Evolutionary conservation across 1,139 yeast species (phyloP), one percentile per base, ranked within the genome.

Genomic region (Geotrichum bryndzae): DNA sequence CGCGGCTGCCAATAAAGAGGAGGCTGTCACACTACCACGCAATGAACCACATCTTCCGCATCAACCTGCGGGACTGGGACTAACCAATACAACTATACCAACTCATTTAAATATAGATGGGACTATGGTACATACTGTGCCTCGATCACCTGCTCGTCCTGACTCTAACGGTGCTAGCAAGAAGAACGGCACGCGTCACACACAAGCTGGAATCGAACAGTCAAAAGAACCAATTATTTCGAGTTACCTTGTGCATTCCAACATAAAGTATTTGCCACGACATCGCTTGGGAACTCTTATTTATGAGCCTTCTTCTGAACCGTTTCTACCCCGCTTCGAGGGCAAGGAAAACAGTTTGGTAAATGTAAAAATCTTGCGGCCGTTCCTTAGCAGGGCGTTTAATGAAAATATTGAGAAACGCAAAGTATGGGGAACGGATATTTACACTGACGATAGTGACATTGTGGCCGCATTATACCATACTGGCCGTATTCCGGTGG

Each of bases 401-500:
- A 79, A 80, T 62, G 75, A 74, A 41, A 77, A 79, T 45, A 76
- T 79, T n/a, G 71, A 70, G 51, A 79, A 82, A 45, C 77, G 96
- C 53, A 82, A 83, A 61, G 70, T 91, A 1, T 94, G 98, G 98
- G 99, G 99, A 1, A 90, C 96, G 0, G 91, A 87, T 59, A 79
- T 94, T 2, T 94, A 92, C 73, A 89, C 97, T 1, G 98, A 94
- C 73, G 99, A 94, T 74, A 88, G 96, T 0, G 96, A 94, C 72
- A 77, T 92, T 3, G 80, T 94, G 53, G 80, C 89, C 2, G 88
- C 86, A 0, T 76, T 92, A 63, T 82, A 84, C 65, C 98, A 94
- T 70, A 76, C 83, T 65, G 97, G 97, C 52, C 31, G 57, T 18
- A 15, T 41, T 41, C 23, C 48, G 1, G 13, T 23, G 18, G 22